Conservation (phyloP, 768 basidiomycete species). For the Phaeotremella fagi region DNA sequence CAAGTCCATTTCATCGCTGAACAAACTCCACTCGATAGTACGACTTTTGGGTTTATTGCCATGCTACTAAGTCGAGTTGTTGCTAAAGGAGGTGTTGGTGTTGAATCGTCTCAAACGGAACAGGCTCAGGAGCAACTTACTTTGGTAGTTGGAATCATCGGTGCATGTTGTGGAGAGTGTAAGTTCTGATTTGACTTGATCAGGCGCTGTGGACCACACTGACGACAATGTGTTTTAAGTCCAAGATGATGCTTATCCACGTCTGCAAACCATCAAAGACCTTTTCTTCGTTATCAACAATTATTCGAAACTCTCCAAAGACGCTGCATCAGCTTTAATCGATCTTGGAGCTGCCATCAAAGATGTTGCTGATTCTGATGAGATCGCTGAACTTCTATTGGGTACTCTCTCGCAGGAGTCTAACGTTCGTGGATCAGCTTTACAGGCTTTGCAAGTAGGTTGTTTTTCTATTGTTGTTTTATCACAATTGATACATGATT, state of each 20-base stretch:
- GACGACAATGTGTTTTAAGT: too few relatives aligned
- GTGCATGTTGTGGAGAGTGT: conserved; percentile 62
- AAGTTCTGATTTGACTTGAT: conserved; percentile 35
- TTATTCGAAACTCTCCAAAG: conserved; percentile 76
- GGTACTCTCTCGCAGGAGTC: conserved; percentile 81
- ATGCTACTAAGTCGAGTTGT: conserved; percentile 71
- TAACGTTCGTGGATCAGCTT: conserved; percentile 76
- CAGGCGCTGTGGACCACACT: background rate
- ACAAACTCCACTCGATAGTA: conserved; percentile 72
- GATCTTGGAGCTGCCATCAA: conserved; percentile 77
- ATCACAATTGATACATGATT: too few relatives aligned
- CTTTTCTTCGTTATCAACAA: conserved; percentile 68
- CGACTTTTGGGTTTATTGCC: conserved; percentile 76
- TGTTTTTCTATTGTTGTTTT: too few relatives aligned
- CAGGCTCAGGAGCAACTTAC: conserved; percentile 76
- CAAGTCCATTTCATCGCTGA: conserved; percentile 75
- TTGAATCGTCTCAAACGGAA: conserved; percentile 60
- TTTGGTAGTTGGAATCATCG: conserved; percentile 52
- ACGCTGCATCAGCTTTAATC: conserved; percentile 72
- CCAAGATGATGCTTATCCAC: conserved; percentile 66
- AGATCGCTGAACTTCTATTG: conserved; percentile 62
- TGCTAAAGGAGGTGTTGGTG: conserved; percentile 61
- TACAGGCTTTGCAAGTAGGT: conserved; percentile 81
- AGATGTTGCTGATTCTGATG: conserved; percentile 59
- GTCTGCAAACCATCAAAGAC: conserved; percentile 62